Percentiles rank a stretch among this genome's conserved stretches.
Evolutionary conservation across 345 rosid species (phyloP).

Genomic region (Gossypium stocksii): DNA sequence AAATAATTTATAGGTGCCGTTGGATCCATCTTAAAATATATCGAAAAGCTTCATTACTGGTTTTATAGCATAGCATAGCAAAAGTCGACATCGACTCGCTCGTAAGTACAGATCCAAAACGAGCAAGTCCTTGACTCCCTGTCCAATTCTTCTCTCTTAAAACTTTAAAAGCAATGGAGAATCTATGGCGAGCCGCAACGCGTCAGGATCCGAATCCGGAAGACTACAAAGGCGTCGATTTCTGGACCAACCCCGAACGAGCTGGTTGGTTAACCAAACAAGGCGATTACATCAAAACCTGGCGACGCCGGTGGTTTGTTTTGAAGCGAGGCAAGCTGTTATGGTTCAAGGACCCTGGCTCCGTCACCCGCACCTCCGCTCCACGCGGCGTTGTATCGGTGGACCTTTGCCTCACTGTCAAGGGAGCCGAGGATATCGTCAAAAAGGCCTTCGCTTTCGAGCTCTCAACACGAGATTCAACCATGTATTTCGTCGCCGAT

Average conservation of each 20-base stretch:
- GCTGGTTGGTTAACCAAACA: conserved; percentile 76
- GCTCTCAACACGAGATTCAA: conserved; percentile 49
- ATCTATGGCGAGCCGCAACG: conserved; percentile 61
- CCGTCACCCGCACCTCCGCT: conserved; percentile 39
- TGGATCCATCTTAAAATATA: too few relatives aligned
- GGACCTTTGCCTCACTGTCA: conserved; percentile 65
- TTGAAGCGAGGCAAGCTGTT: conserved; percentile 76
- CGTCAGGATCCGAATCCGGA: conserved; percentile 65
- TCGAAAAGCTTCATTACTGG: too few relatives aligned
- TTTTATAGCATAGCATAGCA: neutral
- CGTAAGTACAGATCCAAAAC: neutral
- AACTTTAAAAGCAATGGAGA: conserved; percentile 37
- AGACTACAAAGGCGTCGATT: conserved; percentile 59
- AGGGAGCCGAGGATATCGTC: conserved; percentile 79
- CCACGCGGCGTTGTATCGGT: conserved; percentile 78
- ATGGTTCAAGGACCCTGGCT: conserved; percentile 67
- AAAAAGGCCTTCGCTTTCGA: conserved; percentile 75
- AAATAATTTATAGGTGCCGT: too few relatives aligned
- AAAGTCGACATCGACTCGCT: neutral
- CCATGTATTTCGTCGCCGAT: conserved; percentile 79
- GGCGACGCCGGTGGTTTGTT: conserved; percentile 90
- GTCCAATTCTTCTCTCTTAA: neutral
- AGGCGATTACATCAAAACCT: conserved; percentile 79
- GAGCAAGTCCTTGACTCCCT: neutral
- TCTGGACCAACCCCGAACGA: conserved; percentile 72